These are phyloP conservation scores for Ceratocystis papillata DNA, from an alignment of 2,329 filamentous ascomycete species.

Conservation along the genomic window DNA sequence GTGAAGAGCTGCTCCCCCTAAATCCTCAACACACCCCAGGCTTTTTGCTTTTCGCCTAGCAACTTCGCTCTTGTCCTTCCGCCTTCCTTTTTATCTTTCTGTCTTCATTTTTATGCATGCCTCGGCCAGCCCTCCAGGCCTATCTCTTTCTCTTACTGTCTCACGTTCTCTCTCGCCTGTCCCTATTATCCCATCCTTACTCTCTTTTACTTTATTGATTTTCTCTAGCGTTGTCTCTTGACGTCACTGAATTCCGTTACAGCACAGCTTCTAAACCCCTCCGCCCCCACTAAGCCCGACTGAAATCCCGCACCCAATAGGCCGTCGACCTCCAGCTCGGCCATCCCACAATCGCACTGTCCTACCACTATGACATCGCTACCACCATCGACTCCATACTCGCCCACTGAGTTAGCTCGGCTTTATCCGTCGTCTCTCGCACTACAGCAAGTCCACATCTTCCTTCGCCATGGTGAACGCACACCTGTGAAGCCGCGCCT, in stretches of 20 bases:
- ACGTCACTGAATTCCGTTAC: background rate
- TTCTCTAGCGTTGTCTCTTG: background rate
- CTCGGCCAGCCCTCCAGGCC: background rate
- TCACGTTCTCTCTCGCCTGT: background rate
- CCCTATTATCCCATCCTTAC: background rate
- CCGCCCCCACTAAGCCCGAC: background rate
- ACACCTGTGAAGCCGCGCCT: slow-evolving; percentile 84
- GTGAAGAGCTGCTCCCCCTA: background rate
- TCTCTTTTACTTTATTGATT: background rate
- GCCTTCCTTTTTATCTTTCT: background rate
- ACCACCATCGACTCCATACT: slow-evolving; percentile 63
- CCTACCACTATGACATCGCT: slow-evolving; percentile 62
- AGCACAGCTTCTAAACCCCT: background rate
- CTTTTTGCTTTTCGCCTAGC: background rate
- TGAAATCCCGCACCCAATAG: background rate
- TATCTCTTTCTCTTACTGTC: background rate
- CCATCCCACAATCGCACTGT: too few relatives aligned
- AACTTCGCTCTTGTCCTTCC: background rate
- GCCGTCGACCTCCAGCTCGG: too few relatives aligned
- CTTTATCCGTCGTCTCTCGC: slow-evolving; percentile 74
- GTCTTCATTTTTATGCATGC: background rate
- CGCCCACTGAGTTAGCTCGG: slow-evolving; percentile 62
- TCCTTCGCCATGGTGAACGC: slow-evolving; percentile 69
- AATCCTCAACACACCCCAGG: background rate
- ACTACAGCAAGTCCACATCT: slow-evolving; percentile 80